Base-by-base conservation (phyloP, 805 yeast species). In the Starmerella geochares region DNA sequence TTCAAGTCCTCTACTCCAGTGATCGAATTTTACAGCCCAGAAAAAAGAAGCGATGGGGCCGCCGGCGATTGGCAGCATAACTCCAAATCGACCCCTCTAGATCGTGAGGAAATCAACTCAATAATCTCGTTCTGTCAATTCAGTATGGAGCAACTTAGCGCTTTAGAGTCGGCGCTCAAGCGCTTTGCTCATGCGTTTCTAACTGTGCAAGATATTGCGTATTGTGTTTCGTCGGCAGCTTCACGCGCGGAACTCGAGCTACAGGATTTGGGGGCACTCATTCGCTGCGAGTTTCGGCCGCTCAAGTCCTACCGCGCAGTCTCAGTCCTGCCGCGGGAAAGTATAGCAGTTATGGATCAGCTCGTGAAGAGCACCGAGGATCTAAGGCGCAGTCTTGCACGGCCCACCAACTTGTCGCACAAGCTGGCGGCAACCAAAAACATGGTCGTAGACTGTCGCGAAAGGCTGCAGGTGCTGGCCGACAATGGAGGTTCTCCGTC, bases 341-440 rank as follows among this genome's bases (percentile, higher is more conserved):
- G 20, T 3, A 13, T 11, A 8, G n/a, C n/a, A 11, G 17, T 32
- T 13, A 23, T 47, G n/a, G 46, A 19, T 23, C 38, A 50, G 43
- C 48, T 53, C 6, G 35, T 37, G 3, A 24, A 33, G 19, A 24
- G 19, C 17, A 50, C 54, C 3, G 35, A 13, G 16, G 47, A 45
- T 19, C 57, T 67, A 17, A 43, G 60, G 24, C 46, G 48, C 0
- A 54, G 65, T 10, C 59, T 67, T 1, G 36, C 48, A 7, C 58
- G 55, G 38, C 71, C 71, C 1, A 39, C 58, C 8, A 43, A 48
- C 11, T 41, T 63, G 21, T 60, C 64, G 3, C 45, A 46, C 13
- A 60, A 61, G 24, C 54, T 68, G 29, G 39, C 46, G n/a, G 50
- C 50, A 11, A 57, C 59, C 27, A 58, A 62, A n/a, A 19, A 7